Evolutionary conservation across 2,329 filamentous ascomycete species (phyloP).

Genomic region (Xylaria sp.): DNA sequence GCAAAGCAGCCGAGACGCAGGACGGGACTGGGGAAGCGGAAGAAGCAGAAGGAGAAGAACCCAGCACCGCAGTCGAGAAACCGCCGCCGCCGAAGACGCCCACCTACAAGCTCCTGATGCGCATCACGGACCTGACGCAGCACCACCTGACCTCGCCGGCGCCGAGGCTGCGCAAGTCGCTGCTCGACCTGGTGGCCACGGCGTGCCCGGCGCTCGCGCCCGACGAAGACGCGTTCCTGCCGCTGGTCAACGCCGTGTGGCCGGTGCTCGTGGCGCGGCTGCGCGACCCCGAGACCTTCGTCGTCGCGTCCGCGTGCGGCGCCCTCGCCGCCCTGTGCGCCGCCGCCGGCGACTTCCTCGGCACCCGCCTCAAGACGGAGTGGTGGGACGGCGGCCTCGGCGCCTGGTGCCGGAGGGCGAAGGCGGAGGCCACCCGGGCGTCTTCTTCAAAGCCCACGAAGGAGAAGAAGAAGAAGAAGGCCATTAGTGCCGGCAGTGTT

Average conservation of each 20-base stretch:
- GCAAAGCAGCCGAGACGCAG: slow-evolving; percentile 33
- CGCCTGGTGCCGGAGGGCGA: slow-evolving; percentile 51
- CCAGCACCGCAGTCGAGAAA: slow-evolving; percentile 46
- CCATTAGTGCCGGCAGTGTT: too few relatives aligned
- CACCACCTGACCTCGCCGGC: slow-evolving; percentile 88
- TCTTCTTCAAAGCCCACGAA: slow-evolving; percentile 13
- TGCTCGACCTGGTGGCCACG: slow-evolving; percentile 76
- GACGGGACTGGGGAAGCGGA: slow-evolving; percentile 42
- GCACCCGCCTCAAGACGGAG: slow-evolving; percentile 71
- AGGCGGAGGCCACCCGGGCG: slow-evolving; percentile 43
- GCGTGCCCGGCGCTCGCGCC: slow-evolving; percentile 71
- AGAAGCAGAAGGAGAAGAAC: slow-evolving; percentile 40
- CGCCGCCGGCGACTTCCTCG: slow-evolving; percentile 79
- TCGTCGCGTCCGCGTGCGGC: slow-evolving; percentile 70
- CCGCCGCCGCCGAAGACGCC: slow-evolving; percentile 70
- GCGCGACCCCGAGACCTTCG: slow-evolving; percentile 67
- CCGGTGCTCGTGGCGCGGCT: slow-evolving; percentile 74
- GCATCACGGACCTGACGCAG: slow-evolving; percentile 82
- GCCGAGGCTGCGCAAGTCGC: slow-evolving; percentile 73
- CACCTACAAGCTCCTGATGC: slow-evolving; percentile 78
- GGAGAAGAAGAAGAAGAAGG: slow-evolving; percentile 3
- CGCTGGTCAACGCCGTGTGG: slow-evolving; percentile 89
- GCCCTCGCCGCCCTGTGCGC: slow-evolving; percentile 70
- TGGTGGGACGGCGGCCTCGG: slow-evolving; percentile 63
- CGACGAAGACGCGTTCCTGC: slow-evolving; percentile 83